These are phyloP conservation scores for Diplodia corticola DNA, from an alignment of 2,329 filamentous ascomycete genomes.

Conservation along the genomic window DNA sequence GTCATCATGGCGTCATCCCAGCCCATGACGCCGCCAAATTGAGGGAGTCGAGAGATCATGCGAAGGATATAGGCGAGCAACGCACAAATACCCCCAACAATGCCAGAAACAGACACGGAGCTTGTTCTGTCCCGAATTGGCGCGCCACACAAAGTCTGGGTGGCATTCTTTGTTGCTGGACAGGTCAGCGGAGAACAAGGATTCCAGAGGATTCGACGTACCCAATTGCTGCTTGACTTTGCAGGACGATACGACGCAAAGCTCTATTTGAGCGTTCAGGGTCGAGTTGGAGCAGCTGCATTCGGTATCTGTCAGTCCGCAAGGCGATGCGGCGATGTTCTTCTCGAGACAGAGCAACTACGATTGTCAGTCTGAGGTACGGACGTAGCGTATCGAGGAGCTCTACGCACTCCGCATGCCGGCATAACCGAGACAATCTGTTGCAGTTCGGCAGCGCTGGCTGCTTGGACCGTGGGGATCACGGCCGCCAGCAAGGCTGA, in stretches of 20 bases:
- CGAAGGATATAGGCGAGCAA: slow-evolving; percentile 38
- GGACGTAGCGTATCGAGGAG: slow-evolving; percentile 4
- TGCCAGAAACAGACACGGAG: slow-evolving; percentile 34
- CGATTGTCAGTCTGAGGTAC: background rate
- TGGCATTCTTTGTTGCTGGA: slow-evolving; percentile 44
- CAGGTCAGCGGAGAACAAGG: slow-evolving; percentile 5
- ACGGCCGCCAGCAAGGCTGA: slow-evolving; percentile 4
- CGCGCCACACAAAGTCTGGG: slow-evolving; percentile 36
- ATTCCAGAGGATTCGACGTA: slow-evolving; percentile 23
- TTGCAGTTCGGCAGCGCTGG: background rate
- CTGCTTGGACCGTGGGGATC: slow-evolving; percentile 6
- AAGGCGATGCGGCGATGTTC: slow-evolving; percentile 29
- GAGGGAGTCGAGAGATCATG: slow-evolving; percentile 37
- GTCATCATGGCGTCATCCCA: slow-evolving; percentile 43
- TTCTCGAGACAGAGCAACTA: slow-evolving; percentile 31
- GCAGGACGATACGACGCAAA: slow-evolving; percentile 30
- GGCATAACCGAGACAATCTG: slow-evolving; percentile 13
- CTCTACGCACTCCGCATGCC: slow-evolving; percentile 6
- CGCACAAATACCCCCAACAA: slow-evolving; percentile 38
- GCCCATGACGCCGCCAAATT: slow-evolving; percentile 40
- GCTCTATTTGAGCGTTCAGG: slow-evolving; percentile 26
- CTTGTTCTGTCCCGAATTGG: slow-evolving; percentile 41
- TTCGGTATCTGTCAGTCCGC: slow-evolving; percentile 30
- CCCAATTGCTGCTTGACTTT: slow-evolving; percentile 32
- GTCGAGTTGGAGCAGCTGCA: slow-evolving; percentile 30